Conservation (phyloP, 2,329 filamentous ascomycete genomes). For the Balansia obtecta region DNA sequence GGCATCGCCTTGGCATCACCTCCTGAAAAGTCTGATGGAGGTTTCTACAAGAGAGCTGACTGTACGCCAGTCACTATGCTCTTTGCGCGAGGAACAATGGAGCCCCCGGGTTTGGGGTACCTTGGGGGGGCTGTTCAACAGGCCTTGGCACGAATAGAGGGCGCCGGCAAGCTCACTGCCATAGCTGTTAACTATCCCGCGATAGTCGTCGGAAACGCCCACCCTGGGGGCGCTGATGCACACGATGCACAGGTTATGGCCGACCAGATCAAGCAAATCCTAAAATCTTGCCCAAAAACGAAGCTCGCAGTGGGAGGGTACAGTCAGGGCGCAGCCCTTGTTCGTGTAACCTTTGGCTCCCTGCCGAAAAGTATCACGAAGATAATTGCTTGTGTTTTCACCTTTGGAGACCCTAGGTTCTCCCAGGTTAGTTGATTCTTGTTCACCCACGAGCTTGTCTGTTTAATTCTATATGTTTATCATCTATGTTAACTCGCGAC, state of each 20-base stretch:
- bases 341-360: not conserved
- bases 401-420: not conserved
- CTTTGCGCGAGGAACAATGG: not conserved
- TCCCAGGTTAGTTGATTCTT: not conserved
- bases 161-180: not conserved
- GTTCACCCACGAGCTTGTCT: too few species aligned
- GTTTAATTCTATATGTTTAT: too few species aligned
- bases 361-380: not conserved
- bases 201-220: not conserved
- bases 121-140: not conserved
- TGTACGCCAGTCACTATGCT: not conserved
- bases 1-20: not conserved
- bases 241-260: not conserved
- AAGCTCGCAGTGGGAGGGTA: not conserved
- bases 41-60: not conserved
- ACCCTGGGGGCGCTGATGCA: not conserved
- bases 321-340: not conserved
- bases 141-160: not conserved
- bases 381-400: not conserved
- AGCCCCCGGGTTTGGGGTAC: not conserved
- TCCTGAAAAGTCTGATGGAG: not conserved
- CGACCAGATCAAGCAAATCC: not conserved
- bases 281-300: not conserved
- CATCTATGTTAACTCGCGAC: too few species aligned
- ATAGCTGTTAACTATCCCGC: not conserved